Conservation (phyloP, 345 rosid species). For the Aquilaria yunnanensis region DNA sequence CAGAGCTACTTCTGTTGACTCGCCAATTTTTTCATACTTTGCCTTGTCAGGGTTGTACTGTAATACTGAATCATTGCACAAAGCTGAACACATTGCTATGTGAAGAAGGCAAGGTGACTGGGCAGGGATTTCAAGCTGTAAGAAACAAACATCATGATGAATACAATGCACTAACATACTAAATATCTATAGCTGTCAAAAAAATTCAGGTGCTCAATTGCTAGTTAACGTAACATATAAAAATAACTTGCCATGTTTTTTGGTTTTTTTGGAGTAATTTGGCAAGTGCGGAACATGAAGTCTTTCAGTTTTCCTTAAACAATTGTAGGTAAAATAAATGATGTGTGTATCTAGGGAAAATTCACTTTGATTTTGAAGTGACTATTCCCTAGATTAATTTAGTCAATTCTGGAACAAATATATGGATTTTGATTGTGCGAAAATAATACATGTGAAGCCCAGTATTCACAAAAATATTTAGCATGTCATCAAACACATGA, state of each 20-base stretch:
- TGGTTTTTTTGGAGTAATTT: conserved; percentile 4
- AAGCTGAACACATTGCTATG: conserved; percentile 91
- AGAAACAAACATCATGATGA: conserved; percentile 17
- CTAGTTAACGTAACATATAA: conserved; percentile 1
- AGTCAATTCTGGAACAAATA: too few relatives aligned
- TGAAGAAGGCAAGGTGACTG: conserved; percentile 92
- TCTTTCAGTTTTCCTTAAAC: too few relatives aligned
- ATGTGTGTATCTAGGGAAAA: too few relatives aligned
- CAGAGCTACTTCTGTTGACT: conserved; percentile 98
- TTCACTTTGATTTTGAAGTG: too few relatives aligned
- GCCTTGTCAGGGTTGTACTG: conserved; percentile 97
- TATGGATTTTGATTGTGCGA: too few relatives aligned
- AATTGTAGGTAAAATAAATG: too few relatives aligned
- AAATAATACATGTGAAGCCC: too few relatives aligned
- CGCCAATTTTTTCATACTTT: conserved; percentile 90
- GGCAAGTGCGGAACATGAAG: background rate
- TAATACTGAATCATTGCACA: conserved; percentile 90
- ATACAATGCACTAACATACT: conserved; percentile 6
- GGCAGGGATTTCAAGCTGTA: conserved; percentile 91
- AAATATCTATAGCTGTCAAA: too few relatives aligned
- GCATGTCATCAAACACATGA: background rate
- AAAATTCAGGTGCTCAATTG: background rate
- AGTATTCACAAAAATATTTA: too few relatives aligned
- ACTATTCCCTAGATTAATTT: too few relatives aligned
- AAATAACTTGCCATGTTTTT: background rate